phyloP scores from a whole-genome alignment of 495 filamentous ascomycete species.

The Neurospora intermedia region DNA sequence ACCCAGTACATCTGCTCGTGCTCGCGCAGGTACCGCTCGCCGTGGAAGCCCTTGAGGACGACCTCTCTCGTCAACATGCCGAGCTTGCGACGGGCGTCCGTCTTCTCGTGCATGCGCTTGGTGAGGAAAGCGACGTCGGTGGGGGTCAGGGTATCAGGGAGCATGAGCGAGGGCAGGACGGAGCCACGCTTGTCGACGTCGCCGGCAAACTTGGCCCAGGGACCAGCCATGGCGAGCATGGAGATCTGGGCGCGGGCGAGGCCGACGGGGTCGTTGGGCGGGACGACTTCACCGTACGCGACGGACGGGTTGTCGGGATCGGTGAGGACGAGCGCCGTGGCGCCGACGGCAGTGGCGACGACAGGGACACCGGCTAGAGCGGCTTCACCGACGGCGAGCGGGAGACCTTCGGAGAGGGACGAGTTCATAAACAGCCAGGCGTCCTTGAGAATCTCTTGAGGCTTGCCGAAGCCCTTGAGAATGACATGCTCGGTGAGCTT shows the following conservation, averaged over 20 bases:
- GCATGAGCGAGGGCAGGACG: slow-evolving; percentile 34
- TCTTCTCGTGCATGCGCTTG: slow-evolving; percentile 53
- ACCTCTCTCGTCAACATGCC: slow-evolving; percentile 51
- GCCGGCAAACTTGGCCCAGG: slow-evolving; percentile 37
- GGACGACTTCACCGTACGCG: slow-evolving; percentile 50
- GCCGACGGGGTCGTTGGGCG: slow-evolving; percentile 49
- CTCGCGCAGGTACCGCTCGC: slow-evolving; percentile 53
- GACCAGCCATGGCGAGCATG: slow-evolving; percentile 48
- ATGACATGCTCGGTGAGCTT: slow-evolving; percentile 42
- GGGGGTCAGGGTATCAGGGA: slow-evolving; percentile 29
- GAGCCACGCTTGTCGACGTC: slow-evolving; percentile 10
- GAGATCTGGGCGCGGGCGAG: slow-evolving; percentile 53
- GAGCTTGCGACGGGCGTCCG: slow-evolving; percentile 43
- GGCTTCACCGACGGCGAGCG: slow-evolving; percentile 54
- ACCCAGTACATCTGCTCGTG: slow-evolving; percentile 65
- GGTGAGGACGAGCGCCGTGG: slow-evolving; percentile 52
- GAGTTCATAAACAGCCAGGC: slow-evolving; percentile 62
- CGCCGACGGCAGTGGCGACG: slow-evolving; percentile 55
- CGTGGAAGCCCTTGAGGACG: slow-evolving; percentile 51
- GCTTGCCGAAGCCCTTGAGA: slow-evolving; percentile 46
- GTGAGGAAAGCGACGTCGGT: slow-evolving; percentile 45
- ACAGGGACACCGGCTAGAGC: slow-evolving; percentile 54
- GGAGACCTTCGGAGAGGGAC: slow-evolving; percentile 54
- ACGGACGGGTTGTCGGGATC: slow-evolving; percentile 43
- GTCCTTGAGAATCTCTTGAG: slow-evolving; percentile 46